These are phyloP conservation scores for Malassezia brasiliensis DNA, from an alignment of 1,284 basidiomycete genomes.

Conservation along the genomic window DNA sequence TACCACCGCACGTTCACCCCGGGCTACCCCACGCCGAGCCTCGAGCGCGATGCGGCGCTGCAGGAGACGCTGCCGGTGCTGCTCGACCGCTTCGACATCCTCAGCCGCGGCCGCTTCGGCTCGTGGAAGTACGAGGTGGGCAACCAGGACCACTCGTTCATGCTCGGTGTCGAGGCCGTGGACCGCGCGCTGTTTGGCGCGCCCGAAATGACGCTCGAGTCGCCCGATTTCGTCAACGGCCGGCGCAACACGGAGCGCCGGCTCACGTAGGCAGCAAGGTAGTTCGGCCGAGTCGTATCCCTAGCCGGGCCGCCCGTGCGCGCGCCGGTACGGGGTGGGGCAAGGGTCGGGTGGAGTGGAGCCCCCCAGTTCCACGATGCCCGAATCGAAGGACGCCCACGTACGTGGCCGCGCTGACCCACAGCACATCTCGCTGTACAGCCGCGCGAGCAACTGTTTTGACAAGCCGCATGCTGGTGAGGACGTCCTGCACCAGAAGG, in stretches of 20 bases:
- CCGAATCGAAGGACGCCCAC: no score
- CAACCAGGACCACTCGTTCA: conserved; percentile 54
- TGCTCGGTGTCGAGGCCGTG: conserved; percentile 54
- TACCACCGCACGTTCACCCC: conserved; percentile 53
- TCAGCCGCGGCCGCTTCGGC: conserved; percentile 54
- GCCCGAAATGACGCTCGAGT: conserved; percentile 51
- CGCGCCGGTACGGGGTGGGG: background rate
- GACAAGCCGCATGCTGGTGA: conserved; percentile 26
- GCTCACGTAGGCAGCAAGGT: conserved; percentile 20
- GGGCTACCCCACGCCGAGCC: conserved; percentile 52
- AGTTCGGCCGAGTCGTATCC: conserved; percentile 4
- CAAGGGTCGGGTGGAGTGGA: background rate
- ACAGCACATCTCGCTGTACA: background rate
- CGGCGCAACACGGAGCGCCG: conserved; percentile 50
- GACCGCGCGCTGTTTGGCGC: conserved; percentile 51
- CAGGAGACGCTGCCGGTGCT: conserved; percentile 51
- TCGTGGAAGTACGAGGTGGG: conserved; percentile 54
- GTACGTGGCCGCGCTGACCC: no score
- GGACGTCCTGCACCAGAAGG: conserved; percentile 31
- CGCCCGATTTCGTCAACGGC: conserved; percentile 52
- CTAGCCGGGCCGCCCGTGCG: background rate
- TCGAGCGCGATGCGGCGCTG: conserved; percentile 52
- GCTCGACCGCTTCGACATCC: conserved; percentile 50
- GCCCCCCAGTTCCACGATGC: no score
- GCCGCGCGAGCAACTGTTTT: conserved; percentile 12